Evolutionary conservation across 495 filamentous ascomycete species (phyloP).

Genomic region (Daldinia caldariorum): DNA sequence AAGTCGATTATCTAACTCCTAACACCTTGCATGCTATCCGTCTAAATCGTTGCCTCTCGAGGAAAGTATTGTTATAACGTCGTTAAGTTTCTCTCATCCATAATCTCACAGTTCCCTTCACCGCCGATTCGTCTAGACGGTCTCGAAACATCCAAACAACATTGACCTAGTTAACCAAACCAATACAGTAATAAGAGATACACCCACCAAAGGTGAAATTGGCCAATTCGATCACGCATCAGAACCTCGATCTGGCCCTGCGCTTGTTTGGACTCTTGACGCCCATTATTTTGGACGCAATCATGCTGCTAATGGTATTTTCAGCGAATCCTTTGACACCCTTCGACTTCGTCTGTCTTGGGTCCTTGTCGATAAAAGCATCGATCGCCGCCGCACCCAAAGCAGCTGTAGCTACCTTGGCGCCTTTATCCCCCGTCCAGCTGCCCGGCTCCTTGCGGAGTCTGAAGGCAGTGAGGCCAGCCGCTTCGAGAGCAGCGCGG

Average conservation of each 20-base stretch:
- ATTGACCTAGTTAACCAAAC: not conserved
- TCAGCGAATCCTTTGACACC: constrained; percentile 47
- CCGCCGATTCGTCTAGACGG: not conserved
- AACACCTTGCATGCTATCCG: constrained; percentile 21
- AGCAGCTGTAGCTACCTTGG: constrained; percentile 54
- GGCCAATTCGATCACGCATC: not conserved
- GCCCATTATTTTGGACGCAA: constrained; percentile 45
- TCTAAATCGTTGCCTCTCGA: constrained; percentile 19
- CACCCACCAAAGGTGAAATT: not conserved
- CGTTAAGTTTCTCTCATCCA: constrained; percentile 11
- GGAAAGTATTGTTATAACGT: constrained; percentile 23
- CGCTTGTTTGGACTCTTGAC: constrained; percentile 18
- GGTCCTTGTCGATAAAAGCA: constrained; percentile 48
- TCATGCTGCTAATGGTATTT: constrained; percentile 43
- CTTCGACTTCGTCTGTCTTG: constrained; percentile 31
- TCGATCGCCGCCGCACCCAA: constrained; percentile 54
- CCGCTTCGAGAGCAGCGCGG: constrained; percentile 54
- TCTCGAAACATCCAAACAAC: not conserved
- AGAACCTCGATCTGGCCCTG: constrained; percentile 18
- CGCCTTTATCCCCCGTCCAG: constrained; percentile 55
- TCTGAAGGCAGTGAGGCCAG: constrained; percentile 51
- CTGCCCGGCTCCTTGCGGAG: constrained; percentile 52
- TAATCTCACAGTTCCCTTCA: not conserved
- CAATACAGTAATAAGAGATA: not conserved
- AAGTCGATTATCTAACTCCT: constrained; percentile 11